Percentiles rank a stretch among this genome's conserved stretches.
Evolutionary conservation across 176 grass and related monocot species (phyloP).

Genomic region (Bonia amplexicaulis): DNA sequence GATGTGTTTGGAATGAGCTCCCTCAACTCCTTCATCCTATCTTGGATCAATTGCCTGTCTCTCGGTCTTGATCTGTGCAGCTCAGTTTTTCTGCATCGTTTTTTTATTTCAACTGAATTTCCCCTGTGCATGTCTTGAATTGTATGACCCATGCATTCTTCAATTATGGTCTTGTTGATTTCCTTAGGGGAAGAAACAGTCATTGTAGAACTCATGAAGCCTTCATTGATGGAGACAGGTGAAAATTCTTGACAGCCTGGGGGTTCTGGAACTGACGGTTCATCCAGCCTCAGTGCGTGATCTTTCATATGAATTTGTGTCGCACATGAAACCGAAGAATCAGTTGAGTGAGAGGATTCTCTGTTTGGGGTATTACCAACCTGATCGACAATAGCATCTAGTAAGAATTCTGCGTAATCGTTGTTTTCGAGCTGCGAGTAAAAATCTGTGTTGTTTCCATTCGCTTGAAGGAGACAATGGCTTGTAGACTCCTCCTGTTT

Average conservation of each 20-base stretch:
- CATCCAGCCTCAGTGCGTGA: constrained; percentile 5
- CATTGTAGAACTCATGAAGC: constrained; percentile 14
- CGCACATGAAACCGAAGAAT: constrained; percentile 28
- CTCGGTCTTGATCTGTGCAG: constrained; percentile 56
- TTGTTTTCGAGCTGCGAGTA: constrained; percentile 5
- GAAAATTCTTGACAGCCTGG: constrained; percentile 24
- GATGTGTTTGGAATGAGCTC: constrained; percentile 67
- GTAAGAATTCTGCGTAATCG: constrained; percentile 17
- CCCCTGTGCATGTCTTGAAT: neutral
- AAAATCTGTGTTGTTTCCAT: constrained; percentile 10
- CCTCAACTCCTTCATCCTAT: constrained; percentile 68
- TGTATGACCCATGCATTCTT: constrained; percentile 21
- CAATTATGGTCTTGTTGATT: constrained; percentile 9
- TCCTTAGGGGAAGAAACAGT: neutral
- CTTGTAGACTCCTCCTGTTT: constrained; percentile 26
- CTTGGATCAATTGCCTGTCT: constrained; percentile 79
- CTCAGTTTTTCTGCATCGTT: constrained; percentile 28
- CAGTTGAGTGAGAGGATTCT: constrained; percentile 14
- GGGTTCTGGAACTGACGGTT: constrained; percentile 8
- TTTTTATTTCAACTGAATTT: constrained; percentile 46
- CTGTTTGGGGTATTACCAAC: constrained; percentile 14
- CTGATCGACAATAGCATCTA: constrained; percentile 29
- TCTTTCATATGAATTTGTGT: constrained; percentile 26
- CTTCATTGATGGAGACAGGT: constrained; percentile 29
- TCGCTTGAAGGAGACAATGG: constrained; percentile 10